These are phyloP conservation scores for Dicorynia guianensis DNA, from an alignment of 306 rosid species.

Conservation along the genomic window DNA sequence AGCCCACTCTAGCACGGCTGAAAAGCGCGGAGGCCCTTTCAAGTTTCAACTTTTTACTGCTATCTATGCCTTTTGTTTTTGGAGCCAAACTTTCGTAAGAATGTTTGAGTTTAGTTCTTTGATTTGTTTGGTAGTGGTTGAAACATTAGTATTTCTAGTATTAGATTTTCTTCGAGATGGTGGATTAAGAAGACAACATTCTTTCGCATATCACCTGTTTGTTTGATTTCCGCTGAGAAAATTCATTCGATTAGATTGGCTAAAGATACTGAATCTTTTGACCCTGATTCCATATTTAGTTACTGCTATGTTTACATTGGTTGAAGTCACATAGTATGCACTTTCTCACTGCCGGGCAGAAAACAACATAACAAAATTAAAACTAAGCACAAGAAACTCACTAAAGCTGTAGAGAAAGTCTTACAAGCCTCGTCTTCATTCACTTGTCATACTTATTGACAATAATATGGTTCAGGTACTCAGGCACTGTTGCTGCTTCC, in stretches of 20 bases:
- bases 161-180: neutral
- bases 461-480: conserved; percentile 26
- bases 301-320: conserved; percentile 35
- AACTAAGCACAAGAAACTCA: conserved; percentile 52
- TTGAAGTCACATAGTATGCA: conserved; percentile 37
- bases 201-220: conserved; percentile 7
- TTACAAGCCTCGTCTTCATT: conserved; percentile 58
- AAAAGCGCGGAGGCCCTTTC: no score
- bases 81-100: neutral
- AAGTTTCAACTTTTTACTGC: no score
- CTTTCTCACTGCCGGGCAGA: conserved; percentile 22
- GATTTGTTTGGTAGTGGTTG: neutral
- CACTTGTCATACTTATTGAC: conserved; percentile 51
- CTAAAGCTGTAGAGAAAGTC: conserved; percentile 47
- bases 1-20: no score
- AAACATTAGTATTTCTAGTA: neutral
- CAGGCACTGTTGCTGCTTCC: conserved; percentile 90
- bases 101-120: neutral
- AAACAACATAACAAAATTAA: conserved; percentile 38
- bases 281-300: conserved; percentile 35
- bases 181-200: neutral
- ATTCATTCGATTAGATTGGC: neutral
- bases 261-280: neutral
- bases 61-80: neutral
- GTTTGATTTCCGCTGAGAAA: neutral